These are phyloP conservation scores for Microbotryum intermedium DNA, from an alignment of 1,284 basidiomycete species.

Conservation along the genomic window DNA sequence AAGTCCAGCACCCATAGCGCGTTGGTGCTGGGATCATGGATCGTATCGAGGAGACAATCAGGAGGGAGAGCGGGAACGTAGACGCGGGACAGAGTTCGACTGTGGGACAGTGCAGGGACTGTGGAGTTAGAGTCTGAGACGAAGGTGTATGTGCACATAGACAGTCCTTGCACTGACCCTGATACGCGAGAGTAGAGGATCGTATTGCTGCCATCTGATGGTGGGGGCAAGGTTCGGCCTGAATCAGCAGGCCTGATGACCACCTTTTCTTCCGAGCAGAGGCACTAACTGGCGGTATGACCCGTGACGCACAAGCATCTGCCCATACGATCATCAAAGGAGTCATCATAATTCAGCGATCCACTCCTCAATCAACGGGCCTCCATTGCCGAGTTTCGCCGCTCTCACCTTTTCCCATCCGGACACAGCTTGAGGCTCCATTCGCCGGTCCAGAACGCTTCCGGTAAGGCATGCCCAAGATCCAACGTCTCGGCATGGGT, in stretches of 20 bases:
- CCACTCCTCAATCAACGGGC: background rate
- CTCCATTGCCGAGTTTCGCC: background rate
- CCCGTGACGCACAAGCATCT: constrained; percentile 13
- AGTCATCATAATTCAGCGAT: background rate
- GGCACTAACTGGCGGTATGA: constrained; percentile 1
- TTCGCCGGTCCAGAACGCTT: constrained; percentile 12
- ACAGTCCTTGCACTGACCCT: constrained; percentile 1
- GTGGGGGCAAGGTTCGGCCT: background rate
- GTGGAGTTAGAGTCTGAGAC: background rate
- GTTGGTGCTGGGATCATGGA: constrained; percentile 12
- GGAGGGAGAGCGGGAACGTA: constrained; percentile 15
- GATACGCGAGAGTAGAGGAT: constrained; percentile 21
- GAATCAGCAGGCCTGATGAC: background rate
- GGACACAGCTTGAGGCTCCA: constrained; percentile 26
- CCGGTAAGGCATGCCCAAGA: constrained; percentile 18
- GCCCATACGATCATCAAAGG: too few relatives aligned
- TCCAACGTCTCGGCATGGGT: constrained; percentile 29
- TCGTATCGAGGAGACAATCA: constrained; percentile 27
- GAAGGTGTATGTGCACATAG: too few relatives aligned
- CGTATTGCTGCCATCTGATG: constrained; percentile 12
- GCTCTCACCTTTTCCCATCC: constrained; percentile 27
- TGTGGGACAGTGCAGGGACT: background rate
- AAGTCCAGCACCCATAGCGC: constrained; percentile 26
- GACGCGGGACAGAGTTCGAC: constrained; percentile 19
- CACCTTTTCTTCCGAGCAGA: too few relatives aligned